Percentiles rank a stretch among this genome's conserved stretches.
Conservation (phyloP, 768 basidiomycete species). For the Boletus fagicola region DNA sequence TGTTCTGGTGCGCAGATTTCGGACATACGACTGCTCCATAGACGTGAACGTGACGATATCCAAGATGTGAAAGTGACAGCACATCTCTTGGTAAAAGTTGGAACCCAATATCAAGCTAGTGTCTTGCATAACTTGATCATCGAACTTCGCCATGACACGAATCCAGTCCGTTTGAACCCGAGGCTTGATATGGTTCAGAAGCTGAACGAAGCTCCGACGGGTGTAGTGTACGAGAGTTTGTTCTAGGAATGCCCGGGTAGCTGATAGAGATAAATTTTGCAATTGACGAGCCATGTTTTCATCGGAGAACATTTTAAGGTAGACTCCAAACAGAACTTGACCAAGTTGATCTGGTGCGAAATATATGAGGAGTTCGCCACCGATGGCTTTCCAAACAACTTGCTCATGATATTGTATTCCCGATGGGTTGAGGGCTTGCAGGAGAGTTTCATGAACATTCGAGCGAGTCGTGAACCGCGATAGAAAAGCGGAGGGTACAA, state of each 20-base stretch:
- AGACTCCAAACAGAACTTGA: conserved; percentile 26
- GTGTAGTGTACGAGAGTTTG: conserved; percentile 42
- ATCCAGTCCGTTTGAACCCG: conserved; percentile 43
- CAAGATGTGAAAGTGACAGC: conserved; percentile 41
- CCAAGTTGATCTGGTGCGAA: conserved; percentile 27
- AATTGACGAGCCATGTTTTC: conserved; percentile 22
- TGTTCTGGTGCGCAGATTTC: conserved; percentile 4
- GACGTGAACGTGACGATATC: conserved; percentile 35
- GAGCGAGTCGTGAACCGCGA: conserved; percentile 32
- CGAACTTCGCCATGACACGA: conserved; percentile 37
- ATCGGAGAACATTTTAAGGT: conserved; percentile 31
- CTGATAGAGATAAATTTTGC: conserved; percentile 3
- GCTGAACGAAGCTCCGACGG: conserved; percentile 45
- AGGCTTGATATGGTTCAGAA: conserved; percentile 43
- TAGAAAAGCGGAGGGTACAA: conserved; percentile 25
- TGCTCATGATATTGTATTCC: conserved; percentile 22
- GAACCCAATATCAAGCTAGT: conserved; percentile 22
- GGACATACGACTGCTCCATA: conserved; percentile 16
- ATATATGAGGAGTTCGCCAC: conserved; percentile 7
- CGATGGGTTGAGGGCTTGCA: neutral
- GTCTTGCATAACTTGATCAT: conserved; percentile 15
- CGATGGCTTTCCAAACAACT: conserved; percentile 27
- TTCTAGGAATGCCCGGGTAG: neutral
- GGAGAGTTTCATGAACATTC: conserved; percentile 23
- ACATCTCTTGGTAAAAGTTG: conserved; percentile 47